These are phyloP conservation scores for Syncephalastrum monosporum DNA, from an alignment of 371 early-diverging fungal genomes.

Conservation along the genomic window DNA sequence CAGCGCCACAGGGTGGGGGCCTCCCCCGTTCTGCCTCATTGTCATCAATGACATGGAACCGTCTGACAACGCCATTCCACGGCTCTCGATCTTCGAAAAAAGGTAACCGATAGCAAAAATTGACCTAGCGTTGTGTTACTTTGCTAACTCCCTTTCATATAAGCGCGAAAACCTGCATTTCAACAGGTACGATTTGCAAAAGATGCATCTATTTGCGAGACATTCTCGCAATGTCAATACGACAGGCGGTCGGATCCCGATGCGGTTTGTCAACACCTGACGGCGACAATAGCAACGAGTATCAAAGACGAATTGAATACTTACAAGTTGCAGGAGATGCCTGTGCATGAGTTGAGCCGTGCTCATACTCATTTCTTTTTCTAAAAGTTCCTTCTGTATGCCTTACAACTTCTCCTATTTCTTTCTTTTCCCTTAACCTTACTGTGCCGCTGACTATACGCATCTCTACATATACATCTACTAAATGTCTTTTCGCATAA, in stretches of 20 bases:
- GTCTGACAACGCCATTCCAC: background rate
- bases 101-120: background rate
- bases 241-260: conserved; percentile 66
- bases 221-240: conserved; percentile 66
- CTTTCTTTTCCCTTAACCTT: background rate
- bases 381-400: conserved; percentile 21
- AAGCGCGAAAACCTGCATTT: too few species aligned
- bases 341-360: conserved; percentile 67
- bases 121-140: too few species aligned
- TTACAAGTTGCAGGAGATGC: conserved; percentile 73
- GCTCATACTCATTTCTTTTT: conserved; percentile 67
- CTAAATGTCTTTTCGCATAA: too few species aligned
- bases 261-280: conserved; percentile 55
- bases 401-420: conserved; percentile 1
- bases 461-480: too few species aligned
- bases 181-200: conserved; percentile 24
- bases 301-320: conserved; percentile 75
- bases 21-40: conserved; percentile 9
- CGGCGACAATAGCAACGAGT: conserved; percentile 54
- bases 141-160: too few species aligned
- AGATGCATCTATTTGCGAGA: conserved; percentile 45
- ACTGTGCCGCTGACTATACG: too few species aligned
- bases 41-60: conserved; percentile 8
- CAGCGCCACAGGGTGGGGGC: background rate
- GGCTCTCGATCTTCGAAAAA: background rate